Evolutionary conservation across 2,329 filamentous ascomycete genomes (phyloP), one percentile per base, ranked within the genome.

Genomic region (Stemphylium lycopersici): DNA sequence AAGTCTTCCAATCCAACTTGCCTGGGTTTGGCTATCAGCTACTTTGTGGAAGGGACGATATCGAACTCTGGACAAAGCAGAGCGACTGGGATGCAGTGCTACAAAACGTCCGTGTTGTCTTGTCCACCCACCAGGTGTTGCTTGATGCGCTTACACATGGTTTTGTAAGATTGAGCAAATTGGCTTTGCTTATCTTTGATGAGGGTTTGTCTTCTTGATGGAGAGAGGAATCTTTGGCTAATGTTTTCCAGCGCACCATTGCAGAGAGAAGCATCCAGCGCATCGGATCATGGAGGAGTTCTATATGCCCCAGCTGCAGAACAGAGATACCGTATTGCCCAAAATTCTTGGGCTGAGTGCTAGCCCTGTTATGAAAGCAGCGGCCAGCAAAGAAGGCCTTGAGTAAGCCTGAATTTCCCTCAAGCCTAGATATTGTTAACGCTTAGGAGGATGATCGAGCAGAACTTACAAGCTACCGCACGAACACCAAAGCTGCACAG

Each of bases 311-410:
- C 73, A 70, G 15, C 80, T 80, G 45, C 59, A 39, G 4, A 24
- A 42, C 20, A 39, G 36, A 4, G n/a, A 10, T 18, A 20, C 7
- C 2, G 34, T 56, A 0, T 72, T 85, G 1, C 92, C 92, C 0
- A 79, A 81, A 16, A 87, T 96, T 24, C 78, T 96, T 4, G 92
- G 91, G 0, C 79, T 96, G 20, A 93, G 89, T 6, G 92, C 92
- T 0, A 96, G 90, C 57, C 91, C 91, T 0, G 83, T 90, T 3
- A 85, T 88, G 60, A 84, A 80, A 50, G 84, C 83, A 1, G 82
- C 81, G 13, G 70, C 81, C 1, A 74, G 78, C 1, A 82, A 82
- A 7, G 49, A 56, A 38, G 61, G 59, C 32, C 78, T 93, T 12
- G 76, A 83, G 72, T 83, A 65, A 62, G 51, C 24, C 33, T 16